phyloP scores from a whole-genome alignment of 23 red algal genomes.

The Porphyridium purpureum region DNA sequence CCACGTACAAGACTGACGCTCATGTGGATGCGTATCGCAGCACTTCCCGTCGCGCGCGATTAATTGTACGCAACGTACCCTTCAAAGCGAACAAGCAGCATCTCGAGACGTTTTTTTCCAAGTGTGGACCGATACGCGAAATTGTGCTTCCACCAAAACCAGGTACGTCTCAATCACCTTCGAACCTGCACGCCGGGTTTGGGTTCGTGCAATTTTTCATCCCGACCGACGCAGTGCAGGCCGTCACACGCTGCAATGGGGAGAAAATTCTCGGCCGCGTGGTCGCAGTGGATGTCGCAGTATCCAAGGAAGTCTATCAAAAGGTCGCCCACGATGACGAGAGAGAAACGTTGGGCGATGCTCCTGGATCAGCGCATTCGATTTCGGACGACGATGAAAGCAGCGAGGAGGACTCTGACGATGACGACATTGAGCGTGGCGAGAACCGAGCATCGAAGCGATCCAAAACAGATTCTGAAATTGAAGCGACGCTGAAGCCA shows the following conservation, averaged over 20 bases:
- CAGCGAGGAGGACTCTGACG: neutral
- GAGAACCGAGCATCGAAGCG: neutral
- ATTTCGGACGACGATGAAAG: neutral
- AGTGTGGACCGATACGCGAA: neutral
- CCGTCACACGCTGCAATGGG: slow-evolving; percentile 31
- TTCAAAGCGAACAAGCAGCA: slow-evolving; percentile 5
- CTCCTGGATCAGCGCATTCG: neutral
- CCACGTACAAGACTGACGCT: slow-evolving; percentile 13
- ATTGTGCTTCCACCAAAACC: neutral
- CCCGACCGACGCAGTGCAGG: slow-evolving; percentile 22
- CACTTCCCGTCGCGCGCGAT: slow-evolving; percentile 7
- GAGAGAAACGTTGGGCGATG: neutral
- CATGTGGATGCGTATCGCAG: slow-evolving; percentile 18
- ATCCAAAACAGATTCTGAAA: neutral
- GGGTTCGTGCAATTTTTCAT: slow-evolving; percentile 69
- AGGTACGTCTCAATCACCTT: neutral
- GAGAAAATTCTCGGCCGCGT: slow-evolving; percentile 29
- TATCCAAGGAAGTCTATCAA: slow-evolving; percentile 44
- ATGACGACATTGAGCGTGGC: neutral
- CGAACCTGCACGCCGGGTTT: slow-evolving; percentile 17
- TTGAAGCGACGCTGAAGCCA: neutral
- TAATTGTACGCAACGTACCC: slow-evolving; percentile 54
- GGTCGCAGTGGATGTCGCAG: slow-evolving; percentile 63
- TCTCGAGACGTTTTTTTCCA: neutral
- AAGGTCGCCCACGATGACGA: neutral